phyloP scores from a whole-genome alignment of 176 grass and related monocot genomes.

The Oryza glaberrima region DNA sequence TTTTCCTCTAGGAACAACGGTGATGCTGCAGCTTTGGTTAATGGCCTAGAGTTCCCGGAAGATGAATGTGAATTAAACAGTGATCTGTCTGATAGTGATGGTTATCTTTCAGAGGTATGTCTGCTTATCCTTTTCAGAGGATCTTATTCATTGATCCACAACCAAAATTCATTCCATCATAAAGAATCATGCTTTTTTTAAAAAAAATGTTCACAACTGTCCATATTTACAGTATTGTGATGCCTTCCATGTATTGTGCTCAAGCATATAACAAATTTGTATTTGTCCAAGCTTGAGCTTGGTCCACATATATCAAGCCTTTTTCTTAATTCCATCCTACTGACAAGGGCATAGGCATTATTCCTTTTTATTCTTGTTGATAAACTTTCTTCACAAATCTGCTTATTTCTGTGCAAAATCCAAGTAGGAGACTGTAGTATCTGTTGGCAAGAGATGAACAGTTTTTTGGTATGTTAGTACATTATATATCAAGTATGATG shows the following conservation, averaged over 20 bases:
- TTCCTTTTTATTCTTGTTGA: not conserved
- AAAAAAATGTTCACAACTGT: not conserved
- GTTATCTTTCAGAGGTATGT: conserved; percentile 85
- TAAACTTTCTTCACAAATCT: not conserved
- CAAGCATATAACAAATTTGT: not conserved
- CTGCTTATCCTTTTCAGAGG: not conserved
- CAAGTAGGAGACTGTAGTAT: not conserved
- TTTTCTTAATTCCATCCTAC: not conserved
- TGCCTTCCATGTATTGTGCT: not conserved
- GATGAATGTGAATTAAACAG: conserved; percentile 59
- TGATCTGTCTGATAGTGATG: conserved; percentile 77
- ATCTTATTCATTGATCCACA: not conserved
- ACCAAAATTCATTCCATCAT: not conserved
- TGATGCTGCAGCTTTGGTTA: conserved; percentile 35
- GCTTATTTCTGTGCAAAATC: not conserved
- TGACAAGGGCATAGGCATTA: not conserved
- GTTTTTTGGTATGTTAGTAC: conserved; percentile 10
- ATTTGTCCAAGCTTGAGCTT: not conserved
- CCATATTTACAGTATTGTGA: not conserved
- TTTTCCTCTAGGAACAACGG: conserved; percentile 40
- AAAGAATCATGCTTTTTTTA: not conserved
- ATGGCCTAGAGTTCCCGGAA: conserved; percentile 59
- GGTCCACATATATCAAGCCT: not conserved
- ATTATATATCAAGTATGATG: not conserved
- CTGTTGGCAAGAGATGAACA: not conserved